Conservation (phyloP, 805 yeast species). For the Lipomyces sp. region DNA sequence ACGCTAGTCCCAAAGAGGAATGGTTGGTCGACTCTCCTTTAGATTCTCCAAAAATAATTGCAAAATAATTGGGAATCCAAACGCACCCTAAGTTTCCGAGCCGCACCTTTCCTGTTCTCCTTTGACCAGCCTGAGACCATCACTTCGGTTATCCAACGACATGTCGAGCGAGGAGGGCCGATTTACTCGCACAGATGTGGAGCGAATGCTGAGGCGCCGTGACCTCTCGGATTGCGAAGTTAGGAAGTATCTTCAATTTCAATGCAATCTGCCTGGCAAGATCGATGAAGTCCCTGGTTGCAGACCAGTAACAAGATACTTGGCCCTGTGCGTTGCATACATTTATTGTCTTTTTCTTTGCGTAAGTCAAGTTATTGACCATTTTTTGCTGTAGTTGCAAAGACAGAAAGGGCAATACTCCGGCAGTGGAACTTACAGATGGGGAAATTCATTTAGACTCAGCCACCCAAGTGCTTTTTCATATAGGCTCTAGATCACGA, state of each 20-base stretch:
- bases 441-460: background rate
- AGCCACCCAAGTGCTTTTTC: background rate
- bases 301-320: constrained; percentile 19
- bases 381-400: constrained; percentile 4
- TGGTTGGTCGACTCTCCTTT: too few relatives aligned
- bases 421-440: background rate
- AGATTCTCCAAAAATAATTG: too few relatives aligned
- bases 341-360: background rate
- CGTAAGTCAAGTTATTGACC: background rate
- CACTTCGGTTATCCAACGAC: background rate
- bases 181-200: constrained; percentile 10
- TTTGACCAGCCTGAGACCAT: too few relatives aligned
- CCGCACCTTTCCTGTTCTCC: too few relatives aligned
- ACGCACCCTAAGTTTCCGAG: too few relatives aligned
- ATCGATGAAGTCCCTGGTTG: constrained; percentile 16
- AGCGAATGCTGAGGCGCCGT: constrained; percentile 1
- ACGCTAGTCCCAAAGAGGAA: too few relatives aligned
- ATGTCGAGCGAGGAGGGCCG: constrained; percentile 5
- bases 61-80: too few relatives aligned
- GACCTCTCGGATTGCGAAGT: constrained; percentile 15
- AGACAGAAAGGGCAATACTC: constrained; percentile 4
- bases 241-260: constrained; percentile 17
- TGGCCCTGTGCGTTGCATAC: constrained; percentile 19
- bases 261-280: constrained; percentile 17
- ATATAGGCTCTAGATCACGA: background rate